These are phyloP conservation scores for Akanthomyces muscarius DNA, from an alignment of 2,329 filamentous ascomycete species.

Conservation along the genomic window DNA sequence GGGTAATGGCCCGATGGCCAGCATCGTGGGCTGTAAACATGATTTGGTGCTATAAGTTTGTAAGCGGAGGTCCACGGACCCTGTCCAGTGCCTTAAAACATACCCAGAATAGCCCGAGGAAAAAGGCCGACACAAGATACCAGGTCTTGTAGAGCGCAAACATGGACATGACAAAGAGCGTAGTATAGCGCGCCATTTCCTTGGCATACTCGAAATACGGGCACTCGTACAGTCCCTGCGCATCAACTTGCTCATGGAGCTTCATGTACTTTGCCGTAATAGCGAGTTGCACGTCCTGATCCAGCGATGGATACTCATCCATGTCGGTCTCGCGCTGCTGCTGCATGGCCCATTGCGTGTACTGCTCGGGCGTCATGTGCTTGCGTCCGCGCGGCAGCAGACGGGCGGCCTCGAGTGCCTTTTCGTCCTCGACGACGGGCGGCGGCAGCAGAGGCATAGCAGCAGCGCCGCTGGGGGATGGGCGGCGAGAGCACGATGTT, in stretches of 20 bases:
- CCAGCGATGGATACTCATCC: slow-evolving; percentile 48
- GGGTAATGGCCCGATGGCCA: slow-evolving; percentile 59
- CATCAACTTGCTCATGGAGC: slow-evolving; percentile 51
- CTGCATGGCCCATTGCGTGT: slow-evolving; percentile 34
- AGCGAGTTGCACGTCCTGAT: slow-evolving; percentile 48
- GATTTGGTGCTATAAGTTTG: slow-evolving; percentile 53
- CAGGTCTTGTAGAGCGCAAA: slow-evolving; percentile 44
- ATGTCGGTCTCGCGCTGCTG: slow-evolving; percentile 33
- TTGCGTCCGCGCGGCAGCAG: slow-evolving; percentile 13
- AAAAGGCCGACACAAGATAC: slow-evolving; percentile 55
- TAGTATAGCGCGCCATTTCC: slow-evolving; percentile 51
- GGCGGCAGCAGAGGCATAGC: not conserved
- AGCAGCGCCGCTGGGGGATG: slow-evolving; percentile 3
- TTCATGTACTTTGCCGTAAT: slow-evolving; percentile 53
- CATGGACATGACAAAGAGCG: slow-evolving; percentile 47
- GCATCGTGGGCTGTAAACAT: slow-evolving; percentile 67
- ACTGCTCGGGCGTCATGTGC: slow-evolving; percentile 25
- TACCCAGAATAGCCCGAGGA: slow-evolving; percentile 61
- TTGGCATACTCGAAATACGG: slow-evolving; percentile 55
- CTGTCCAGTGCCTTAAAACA: slow-evolving; percentile 17
- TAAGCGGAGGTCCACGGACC: slow-evolving; percentile 16
- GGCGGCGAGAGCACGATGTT: slow-evolving; percentile 4
- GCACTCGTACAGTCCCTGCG: slow-evolving; percentile 56
- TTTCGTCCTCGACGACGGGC: not conserved
- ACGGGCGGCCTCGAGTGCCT: slow-evolving; percentile 2